These are phyloP conservation scores for Corniculantispora saksenae DNA, from an alignment of 2,329 filamentous ascomycete genomes.

Conservation along the genomic window DNA sequence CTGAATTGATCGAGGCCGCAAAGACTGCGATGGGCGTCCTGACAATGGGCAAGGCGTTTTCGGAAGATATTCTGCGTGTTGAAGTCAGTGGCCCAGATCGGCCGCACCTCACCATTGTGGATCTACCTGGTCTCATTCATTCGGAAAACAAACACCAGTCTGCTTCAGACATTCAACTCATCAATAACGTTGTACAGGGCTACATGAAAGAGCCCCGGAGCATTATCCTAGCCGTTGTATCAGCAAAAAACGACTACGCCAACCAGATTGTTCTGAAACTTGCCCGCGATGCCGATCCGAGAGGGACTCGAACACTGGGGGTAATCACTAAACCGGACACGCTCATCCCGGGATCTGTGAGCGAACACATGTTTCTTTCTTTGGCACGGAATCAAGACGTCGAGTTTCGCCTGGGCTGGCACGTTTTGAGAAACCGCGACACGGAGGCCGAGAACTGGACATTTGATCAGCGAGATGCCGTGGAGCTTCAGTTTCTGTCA, in stretches of 20 bases:
- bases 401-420: slow-evolving; percentile 53
- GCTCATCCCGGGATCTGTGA: slow-evolving; percentile 8
- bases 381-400: slow-evolving; percentile 48
- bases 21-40: slow-evolving; percentile 46
- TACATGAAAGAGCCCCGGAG: slow-evolving; percentile 44
- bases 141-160: slow-evolving; percentile 36
- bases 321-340: slow-evolving; percentile 57
- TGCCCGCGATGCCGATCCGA: neutral
- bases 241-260: slow-evolving; percentile 40
- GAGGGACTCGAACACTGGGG: slow-evolving; percentile 37
- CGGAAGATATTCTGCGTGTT: slow-evolving; percentile 29
- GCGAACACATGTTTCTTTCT: neutral
- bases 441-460: slow-evolving; percentile 36
- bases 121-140: slow-evolving; percentile 48
- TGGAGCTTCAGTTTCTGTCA: slow-evolving; percentile 47
- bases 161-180: slow-evolving; percentile 32
- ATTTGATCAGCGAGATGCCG: slow-evolving; percentile 37
- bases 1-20: slow-evolving; percentile 49
- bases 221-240: slow-evolving; percentile 48
- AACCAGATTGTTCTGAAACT: slow-evolving; percentile 35
- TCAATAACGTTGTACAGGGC: slow-evolving; percentile 37
- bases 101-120: slow-evolving; percentile 47
- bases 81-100: slow-evolving; percentile 26
- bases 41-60: slow-evolving; percentile 18
- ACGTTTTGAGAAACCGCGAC: slow-evolving; percentile 50